These are phyloP conservation scores for Dorcoceras hygrometricum DNA, from an alignment of 257 asterid genomes.

Conservation along the genomic window DNA sequence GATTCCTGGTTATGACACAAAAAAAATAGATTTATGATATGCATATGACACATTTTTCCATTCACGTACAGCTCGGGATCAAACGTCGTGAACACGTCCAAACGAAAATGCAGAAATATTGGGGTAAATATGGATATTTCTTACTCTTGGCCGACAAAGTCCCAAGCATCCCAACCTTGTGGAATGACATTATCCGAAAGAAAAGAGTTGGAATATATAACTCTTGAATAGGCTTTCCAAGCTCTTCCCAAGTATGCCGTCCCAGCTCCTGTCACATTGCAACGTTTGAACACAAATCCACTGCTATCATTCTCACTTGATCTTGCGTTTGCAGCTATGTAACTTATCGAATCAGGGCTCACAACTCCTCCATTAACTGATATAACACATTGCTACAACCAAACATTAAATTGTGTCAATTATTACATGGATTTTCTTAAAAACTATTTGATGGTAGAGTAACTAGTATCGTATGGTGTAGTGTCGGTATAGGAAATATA, in stretches of 20 bases:
- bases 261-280: slow-evolving; percentile 50
- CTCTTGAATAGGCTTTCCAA: slow-evolving; percentile 29
- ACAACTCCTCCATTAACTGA: slow-evolving; percentile 21
- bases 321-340: slow-evolving; percentile 52
- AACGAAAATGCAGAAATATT: no score
- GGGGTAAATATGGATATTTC: neutral
- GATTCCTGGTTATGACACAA: neutral
- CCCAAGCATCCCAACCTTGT: slow-evolving; percentile 48
- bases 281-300: slow-evolving; percentile 58
- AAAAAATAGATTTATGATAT: no score
- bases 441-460: no score
- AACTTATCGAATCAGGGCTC: slow-evolving; percentile 20
- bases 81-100: no score
- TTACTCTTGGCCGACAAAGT: slow-evolving; percentile 35
- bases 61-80: no score
- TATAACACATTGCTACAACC: slow-evolving; percentile 35
- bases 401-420: neutral
- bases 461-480: no score
- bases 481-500: no score
- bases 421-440: no score
- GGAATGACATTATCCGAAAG: slow-evolving; percentile 26
- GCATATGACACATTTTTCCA: neutral
- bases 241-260: slow-evolving; percentile 46
- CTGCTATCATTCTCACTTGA: neutral
- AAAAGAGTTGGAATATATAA: slow-evolving; percentile 18